Evolutionary conservation across 257 asterid species (phyloP), one percentile per base, ranked within the genome.

Genomic region (Lycium barbarum): DNA sequence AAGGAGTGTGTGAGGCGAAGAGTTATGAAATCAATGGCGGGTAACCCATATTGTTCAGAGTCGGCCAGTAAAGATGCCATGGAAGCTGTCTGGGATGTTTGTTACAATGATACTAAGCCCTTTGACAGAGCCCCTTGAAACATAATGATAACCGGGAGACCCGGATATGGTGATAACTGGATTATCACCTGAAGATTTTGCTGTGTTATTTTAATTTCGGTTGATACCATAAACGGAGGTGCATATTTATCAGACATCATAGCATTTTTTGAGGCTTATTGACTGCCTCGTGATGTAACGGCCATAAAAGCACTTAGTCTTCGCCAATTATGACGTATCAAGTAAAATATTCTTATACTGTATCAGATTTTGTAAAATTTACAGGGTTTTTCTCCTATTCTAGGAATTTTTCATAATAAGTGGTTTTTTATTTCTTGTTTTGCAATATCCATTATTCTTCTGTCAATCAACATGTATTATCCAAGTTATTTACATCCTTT

Each of bases 81-180:
- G 97, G 97, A 93, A 85, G 97, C 95, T 84, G 97, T 96, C 86
- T 96, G 99, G 98, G 95, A 96, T 90, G 85, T 90, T 84, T 96
- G 99, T 87, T 96, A 96, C 86, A 93, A 95, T 61, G 98, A 96
- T 72, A 93, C 98, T 13, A 88, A 88, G 86, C 99, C 98, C 58
- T 96, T 95, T 87, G 99, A 96, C 49, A 88, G 96, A 86, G 65
- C 82, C 45, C 82, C 82, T 76, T 95, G 97, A 95, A 73, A 73
- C 73, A 47, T 18, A 59, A 65, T 17, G 4, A 72, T 45, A 33
- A 22, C 7, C 0, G 59, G 18, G 36, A 18, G 66, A 73, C 36
- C 9, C 35, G 59, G 81, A 74, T 47, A 20, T 9, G 0, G 40
- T 47, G 40, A 47, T 47, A 20, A 20, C 7, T 6, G 47, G 2